These are phyloP conservation scores for Neofusicoccum cordaticola DNA, from an alignment of 2,329 filamentous ascomycete genomes.

Conservation along the genomic window DNA sequence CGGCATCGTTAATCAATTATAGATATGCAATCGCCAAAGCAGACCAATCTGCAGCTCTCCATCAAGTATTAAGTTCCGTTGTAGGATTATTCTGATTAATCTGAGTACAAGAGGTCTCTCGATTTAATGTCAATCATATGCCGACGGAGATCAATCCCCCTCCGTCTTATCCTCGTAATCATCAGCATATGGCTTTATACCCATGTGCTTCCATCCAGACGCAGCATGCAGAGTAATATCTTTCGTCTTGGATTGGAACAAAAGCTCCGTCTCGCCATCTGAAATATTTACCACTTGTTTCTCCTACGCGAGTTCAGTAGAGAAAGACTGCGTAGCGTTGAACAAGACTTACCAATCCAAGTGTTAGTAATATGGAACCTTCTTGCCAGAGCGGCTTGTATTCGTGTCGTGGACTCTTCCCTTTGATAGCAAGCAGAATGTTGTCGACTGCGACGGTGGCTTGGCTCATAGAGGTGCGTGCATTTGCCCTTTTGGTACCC, in stretches of 20 bases:
- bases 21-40: too few species aligned
- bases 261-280: neutral
- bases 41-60: too few species aligned
- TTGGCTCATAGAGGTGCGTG: conserved; percentile 55
- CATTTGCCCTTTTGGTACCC: conserved; percentile 50
- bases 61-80: too few species aligned
- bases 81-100: too few species aligned
- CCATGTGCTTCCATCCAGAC: neutral
- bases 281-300: neutral
- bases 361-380: conserved; percentile 24
- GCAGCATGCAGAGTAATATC: neutral
- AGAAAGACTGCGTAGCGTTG: neutral
- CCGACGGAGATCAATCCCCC: neutral
- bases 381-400: conserved; percentile 23
- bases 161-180: neutral
- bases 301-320: neutral
- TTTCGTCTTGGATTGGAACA: neutral
- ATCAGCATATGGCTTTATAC: neutral
- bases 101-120: too few species aligned
- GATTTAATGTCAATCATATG: too few species aligned
- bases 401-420: neutral
- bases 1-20: too few species aligned
- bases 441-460: conserved; percentile 55
- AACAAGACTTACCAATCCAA: conserved; percentile 22
- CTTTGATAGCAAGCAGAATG: conserved; percentile 47